Evolutionary conservation across 805 yeast genomes (phyloP).

Genomic region (Metschnikowia cubensis): DNA sequence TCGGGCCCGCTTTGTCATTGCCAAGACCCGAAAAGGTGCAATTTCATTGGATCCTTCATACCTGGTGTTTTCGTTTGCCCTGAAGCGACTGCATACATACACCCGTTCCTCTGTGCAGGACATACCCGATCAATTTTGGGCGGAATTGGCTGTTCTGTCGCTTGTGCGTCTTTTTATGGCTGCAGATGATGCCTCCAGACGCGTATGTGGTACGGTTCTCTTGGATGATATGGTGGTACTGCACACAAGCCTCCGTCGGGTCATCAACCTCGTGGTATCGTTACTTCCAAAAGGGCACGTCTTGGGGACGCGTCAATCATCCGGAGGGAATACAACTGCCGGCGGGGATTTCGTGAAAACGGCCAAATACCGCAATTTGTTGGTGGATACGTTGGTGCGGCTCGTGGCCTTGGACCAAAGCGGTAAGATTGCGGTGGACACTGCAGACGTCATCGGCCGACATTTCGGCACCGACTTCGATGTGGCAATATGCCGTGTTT

Average conservation of each 20-base stretch:
- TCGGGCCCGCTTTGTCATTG: conserved; percentile 53
- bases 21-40: conserved; percentile 4
- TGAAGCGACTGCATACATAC: conserved; percentile 10
- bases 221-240: conserved; percentile 30
- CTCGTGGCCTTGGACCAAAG: conserved; percentile 39
- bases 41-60: conserved; percentile 11
- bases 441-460: conserved; percentile 36
- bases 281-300: conserved; percentile 46
- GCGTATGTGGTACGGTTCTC: conserved; percentile 55
- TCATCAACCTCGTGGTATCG: conserved; percentile 38
- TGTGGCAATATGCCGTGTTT: conserved; percentile 38
- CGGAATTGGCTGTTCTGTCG: conserved; percentile 56
- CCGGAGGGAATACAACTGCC: conserved; percentile 30
- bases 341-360: conserved; percentile 28
- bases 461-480: conserved; percentile 16
- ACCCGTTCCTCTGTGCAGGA: conserved; percentile 17
- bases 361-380: conserved; percentile 42
- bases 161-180: conserved; percentile 53
- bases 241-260: conserved; percentile 22
- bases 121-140: conserved; percentile 42
- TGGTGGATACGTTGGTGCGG: conserved; percentile 49
- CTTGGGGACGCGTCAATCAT: conserved; percentile 40
- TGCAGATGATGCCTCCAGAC: conserved; percentile 51
- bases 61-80: conserved; percentile 8
- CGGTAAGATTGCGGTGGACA: conserved; percentile 23